Conservation (phyloP, 306 rosid genomes). For the Cicer pinnatifidum region DNA sequence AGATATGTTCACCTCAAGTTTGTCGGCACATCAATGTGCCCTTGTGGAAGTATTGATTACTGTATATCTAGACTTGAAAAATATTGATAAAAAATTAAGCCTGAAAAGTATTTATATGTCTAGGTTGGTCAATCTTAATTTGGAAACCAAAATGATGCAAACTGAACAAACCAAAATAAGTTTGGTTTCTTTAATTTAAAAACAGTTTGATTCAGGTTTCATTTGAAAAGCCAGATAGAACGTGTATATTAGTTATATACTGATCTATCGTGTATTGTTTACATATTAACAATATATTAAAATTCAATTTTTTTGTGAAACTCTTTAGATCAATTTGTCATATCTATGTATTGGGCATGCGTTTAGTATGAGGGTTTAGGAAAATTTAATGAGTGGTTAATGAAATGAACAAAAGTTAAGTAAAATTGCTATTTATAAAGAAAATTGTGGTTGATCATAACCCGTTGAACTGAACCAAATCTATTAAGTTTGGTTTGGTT, state of each 20-base stretch:
- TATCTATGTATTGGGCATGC: neutral
- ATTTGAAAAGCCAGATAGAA: neutral
- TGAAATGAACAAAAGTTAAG: conserved; percentile 8
- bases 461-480: conserved; percentile 19
- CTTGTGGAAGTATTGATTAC: conserved; percentile 28
- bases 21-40: neutral
- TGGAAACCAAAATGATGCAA: conserved; percentile 13
- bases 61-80: conserved; percentile 15
- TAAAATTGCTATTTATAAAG: neutral
- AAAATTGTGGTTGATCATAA: neutral
- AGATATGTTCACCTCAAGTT: conserved; percentile 25
- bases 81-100: conserved; percentile 14
- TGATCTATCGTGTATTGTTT: neutral
- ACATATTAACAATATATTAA: neutral
- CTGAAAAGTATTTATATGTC: neutral
- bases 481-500: neutral
- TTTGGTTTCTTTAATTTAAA: neutral
- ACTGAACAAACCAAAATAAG: neutral
- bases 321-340: neutral
- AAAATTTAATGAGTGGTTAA: neutral
- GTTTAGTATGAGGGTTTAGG: neutral
- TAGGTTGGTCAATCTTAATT: conserved; percentile 28
- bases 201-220: neutral
- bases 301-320: neutral
- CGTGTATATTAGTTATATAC: conserved; percentile 13